These are phyloP conservation scores for Opeltia flavorubescens DNA, from an alignment of 495 filamentous ascomycete species.

Conservation along the genomic window DNA sequence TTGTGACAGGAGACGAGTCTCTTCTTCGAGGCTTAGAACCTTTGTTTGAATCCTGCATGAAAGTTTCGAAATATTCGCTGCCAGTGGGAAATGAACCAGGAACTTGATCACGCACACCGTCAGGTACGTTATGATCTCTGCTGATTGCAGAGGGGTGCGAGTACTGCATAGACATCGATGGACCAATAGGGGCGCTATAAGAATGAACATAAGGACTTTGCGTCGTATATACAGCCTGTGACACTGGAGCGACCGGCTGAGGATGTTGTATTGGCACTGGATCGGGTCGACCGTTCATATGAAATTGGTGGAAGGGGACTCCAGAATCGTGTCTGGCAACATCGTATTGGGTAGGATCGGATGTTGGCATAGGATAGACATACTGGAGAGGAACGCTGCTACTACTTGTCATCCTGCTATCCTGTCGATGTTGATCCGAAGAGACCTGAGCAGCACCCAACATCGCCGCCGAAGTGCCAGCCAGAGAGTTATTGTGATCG, in stretches of 20 bases:
- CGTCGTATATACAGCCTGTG: constrained; percentile 36
- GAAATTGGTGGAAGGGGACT: constrained; percentile 32
- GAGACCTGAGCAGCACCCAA: constrained; percentile 16
- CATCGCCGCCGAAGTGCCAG: not conserved
- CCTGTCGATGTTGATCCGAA: constrained; percentile 9
- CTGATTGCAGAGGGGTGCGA: not conserved
- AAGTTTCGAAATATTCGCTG: constrained; percentile 1
- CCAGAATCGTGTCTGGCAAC: constrained; percentile 32
- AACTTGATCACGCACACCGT: not conserved
- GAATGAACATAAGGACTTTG: constrained; percentile 25
- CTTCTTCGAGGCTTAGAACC: constrained; percentile 5
- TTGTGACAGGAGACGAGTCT: constrained; percentile 11
- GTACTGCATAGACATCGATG: constrained; percentile 18
- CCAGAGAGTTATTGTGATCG: not conserved
- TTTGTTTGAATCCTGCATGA: not conserved
- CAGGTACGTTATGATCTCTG: not conserved
- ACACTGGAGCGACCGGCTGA: constrained; percentile 41
- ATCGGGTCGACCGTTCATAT: constrained; percentile 26
- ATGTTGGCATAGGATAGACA: constrained; percentile 44
- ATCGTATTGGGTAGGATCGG: constrained; percentile 46
- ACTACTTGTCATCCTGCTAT: constrained; percentile 16
- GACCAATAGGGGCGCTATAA: constrained; percentile 22
- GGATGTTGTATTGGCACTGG: constrained; percentile 43
- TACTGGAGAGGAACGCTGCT: constrained; percentile 28
- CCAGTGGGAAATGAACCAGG: constrained; percentile 1